These are phyloP conservation scores for Mycena sanguinolenta DNA, from an alignment of 768 basidiomycete genomes.

Conservation along the genomic window DNA sequence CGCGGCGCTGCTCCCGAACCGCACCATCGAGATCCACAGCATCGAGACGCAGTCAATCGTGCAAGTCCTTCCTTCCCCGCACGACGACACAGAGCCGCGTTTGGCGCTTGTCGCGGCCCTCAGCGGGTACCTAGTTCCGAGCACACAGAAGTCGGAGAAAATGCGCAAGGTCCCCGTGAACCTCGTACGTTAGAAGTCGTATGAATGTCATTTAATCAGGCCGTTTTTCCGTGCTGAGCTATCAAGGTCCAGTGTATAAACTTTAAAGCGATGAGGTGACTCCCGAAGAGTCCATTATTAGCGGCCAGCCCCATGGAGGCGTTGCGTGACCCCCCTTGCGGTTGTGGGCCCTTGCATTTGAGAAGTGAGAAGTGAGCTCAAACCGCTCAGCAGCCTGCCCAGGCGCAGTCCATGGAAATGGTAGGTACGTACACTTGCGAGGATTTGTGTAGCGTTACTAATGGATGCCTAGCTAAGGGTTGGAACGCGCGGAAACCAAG, in stretches of 20 bases:
- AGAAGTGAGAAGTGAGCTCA: no score
- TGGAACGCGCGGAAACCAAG: no score
- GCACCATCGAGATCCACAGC: conserved; percentile 85
- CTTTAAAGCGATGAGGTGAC: not conserved
- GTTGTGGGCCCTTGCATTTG: no score
- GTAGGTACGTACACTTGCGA: no score
- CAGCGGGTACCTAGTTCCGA: conserved; percentile 64
- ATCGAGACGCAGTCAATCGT: conserved; percentile 79
- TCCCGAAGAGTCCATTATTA: not conserved
- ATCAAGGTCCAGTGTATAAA: not conserved
- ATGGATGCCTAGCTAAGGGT: no score
- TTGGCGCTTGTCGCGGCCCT: conserved; percentile 55
- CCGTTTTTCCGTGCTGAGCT: not conserved
- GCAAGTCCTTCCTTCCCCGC: conserved; percentile 74
- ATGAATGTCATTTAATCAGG: not conserved
- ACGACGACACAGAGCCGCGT: conserved; percentile 40
- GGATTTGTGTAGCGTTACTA: no score
- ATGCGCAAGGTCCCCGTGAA: conserved; percentile 58
- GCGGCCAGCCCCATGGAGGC: no score
- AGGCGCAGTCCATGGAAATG: no score
- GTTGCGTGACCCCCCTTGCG: no score
- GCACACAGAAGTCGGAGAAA: conserved; percentile 61
- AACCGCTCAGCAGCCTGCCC: no score
- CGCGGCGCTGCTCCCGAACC: conserved; percentile 82
- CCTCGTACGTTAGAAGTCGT: conserved; percentile 36